Percentiles rank a stretch among this genome's conserved stretches.
These are phyloP conservation scores for Aphanoascus verrucosus DNA, from an alignment of 2,329 filamentous ascomycete genomes.

Conservation along the genomic window DNA sequence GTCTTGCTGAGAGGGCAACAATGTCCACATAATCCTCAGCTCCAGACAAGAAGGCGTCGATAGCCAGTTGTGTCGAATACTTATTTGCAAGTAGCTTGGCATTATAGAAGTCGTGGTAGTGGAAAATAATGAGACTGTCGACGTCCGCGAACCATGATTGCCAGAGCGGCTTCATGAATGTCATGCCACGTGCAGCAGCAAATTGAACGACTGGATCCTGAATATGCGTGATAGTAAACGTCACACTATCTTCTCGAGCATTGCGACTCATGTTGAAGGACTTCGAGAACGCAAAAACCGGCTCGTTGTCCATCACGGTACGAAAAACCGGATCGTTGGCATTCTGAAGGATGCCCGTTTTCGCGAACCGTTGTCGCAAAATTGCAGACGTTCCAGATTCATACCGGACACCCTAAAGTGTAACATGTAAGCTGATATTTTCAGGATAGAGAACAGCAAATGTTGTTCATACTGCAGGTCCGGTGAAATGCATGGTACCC, in stretches of 20 bases:
- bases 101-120: constrained; percentile 62
- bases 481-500: constrained; percentile 70
- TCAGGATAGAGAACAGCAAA: constrained; percentile 7
- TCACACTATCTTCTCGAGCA: constrained; percentile 40
- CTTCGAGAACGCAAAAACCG: constrained; percentile 69
- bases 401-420: constrained; percentile 45
- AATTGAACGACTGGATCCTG: constrained; percentile 73
- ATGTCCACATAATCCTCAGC: constrained; percentile 68
- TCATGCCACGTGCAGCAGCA: constrained; percentile 63
- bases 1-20: constrained; percentile 64
- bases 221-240: constrained; percentile 66
- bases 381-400: constrained; percentile 58
- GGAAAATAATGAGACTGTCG: constrained; percentile 58
- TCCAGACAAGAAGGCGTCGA: constrained; percentile 63
- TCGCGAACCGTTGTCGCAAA: constrained; percentile 59
- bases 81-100: constrained; percentile 56
- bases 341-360: constrained; percentile 56
- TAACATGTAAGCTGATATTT: background rate
- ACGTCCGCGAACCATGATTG: constrained; percentile 57
- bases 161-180: constrained; percentile 70
- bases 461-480: constrained; percentile 41
- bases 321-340: constrained; percentile 56
- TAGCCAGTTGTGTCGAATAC: constrained; percentile 60
- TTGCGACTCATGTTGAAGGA: constrained; percentile 45
- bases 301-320: constrained; percentile 63